Evolutionary conservation across 257 asterid genomes (phyloP).

Genomic region (Henckelia pumila): DNA sequence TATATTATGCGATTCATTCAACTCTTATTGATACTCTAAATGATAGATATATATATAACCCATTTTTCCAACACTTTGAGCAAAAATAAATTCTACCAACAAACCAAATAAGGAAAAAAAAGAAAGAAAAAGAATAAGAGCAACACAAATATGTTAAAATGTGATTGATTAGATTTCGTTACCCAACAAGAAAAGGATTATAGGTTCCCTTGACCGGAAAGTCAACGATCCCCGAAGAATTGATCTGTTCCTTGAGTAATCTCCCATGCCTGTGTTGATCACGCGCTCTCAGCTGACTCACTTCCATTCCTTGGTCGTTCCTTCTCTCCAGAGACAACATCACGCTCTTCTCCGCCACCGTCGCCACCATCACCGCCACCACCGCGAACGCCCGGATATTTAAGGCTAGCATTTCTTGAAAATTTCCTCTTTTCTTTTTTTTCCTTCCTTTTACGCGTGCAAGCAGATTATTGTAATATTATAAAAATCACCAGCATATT

Average conservation of each 20-base stretch:
- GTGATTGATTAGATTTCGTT: slow-evolving; percentile 22
- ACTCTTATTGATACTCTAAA: not conserved
- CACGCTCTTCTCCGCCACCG: slow-evolving; percentile 38
- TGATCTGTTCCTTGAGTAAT: slow-evolving; percentile 46
- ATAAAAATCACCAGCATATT: no score
- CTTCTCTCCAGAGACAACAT: slow-evolving; percentile 67
- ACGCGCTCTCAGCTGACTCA: slow-evolving; percentile 62
- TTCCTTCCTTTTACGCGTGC: no score
- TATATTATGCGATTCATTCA: no score
- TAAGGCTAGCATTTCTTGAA: not conserved
- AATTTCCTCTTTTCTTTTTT: no score
- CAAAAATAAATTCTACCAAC: no score
- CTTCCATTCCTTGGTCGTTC: slow-evolving; percentile 54
- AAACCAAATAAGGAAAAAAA: not conserved
- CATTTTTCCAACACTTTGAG: no score
- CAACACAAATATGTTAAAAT: not conserved
- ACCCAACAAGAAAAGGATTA: slow-evolving; percentile 94
- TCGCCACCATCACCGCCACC: slow-evolving; percentile 29
- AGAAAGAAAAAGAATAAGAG: no score
- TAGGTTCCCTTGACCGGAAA: slow-evolving; percentile 79
- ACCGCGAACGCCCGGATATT: not conserved
- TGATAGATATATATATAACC: no score
- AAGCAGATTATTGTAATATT: not conserved
- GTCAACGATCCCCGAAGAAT: slow-evolving; percentile 61
- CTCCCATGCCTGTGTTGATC: slow-evolving; percentile 80